Base-by-base conservation (phyloP, 1,284 basidiomycete genomes). In the Austroboletus novae-zelandiae region DNA sequence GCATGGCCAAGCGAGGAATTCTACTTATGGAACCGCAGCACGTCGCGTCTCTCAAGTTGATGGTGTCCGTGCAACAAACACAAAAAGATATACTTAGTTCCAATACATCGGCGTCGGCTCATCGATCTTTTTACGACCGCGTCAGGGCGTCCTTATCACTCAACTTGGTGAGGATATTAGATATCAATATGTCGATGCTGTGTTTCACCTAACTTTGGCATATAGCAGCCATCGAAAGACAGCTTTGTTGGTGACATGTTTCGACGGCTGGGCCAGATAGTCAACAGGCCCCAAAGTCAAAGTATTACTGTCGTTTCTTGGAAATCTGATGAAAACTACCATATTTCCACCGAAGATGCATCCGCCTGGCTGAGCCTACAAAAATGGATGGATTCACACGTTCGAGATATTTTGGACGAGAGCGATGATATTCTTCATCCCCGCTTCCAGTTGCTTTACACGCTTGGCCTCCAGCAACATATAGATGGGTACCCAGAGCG, bases 21-120 rank as follows among this genome's bases (percentile, higher is more conserved):
- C 56, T 78, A 4, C 60, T 81, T 1, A 62, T 67, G 7, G 78
- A 81, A 48, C 79, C 77, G 0, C 78, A 80, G 43, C 78, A 80
- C 43, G 68, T 78, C 2, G 66, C 80, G 7, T 80, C 79, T 0
- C 74, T 59, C 32, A 59, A 51, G 35, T 17, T 60, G 5, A 45
- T 9, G 9, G 6, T 14, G 9, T 10, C 30, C 40, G 52, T 60
- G 8, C 9, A 51, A 7, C 20, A 62, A 39, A 34, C 67, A 17
- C n/a, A 17, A 9, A 17, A 36, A 36, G 7, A 17, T 17, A 36
- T 17, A 17, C 35, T n/a, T 8, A n/a, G 4, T 6, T 17, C n/a
- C 35, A 17, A 36, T n/a, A 8, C 6, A 17, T 17, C n/a, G 10
- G 5, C 11, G 35, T 14, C 13, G 32, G 13, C 13, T 34, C 17